Evolutionary conservation across 352 stramenopile species (phyloP), one percentile per base, ranked within the genome.

Genomic region (Phytophthora podocarpi): DNA sequence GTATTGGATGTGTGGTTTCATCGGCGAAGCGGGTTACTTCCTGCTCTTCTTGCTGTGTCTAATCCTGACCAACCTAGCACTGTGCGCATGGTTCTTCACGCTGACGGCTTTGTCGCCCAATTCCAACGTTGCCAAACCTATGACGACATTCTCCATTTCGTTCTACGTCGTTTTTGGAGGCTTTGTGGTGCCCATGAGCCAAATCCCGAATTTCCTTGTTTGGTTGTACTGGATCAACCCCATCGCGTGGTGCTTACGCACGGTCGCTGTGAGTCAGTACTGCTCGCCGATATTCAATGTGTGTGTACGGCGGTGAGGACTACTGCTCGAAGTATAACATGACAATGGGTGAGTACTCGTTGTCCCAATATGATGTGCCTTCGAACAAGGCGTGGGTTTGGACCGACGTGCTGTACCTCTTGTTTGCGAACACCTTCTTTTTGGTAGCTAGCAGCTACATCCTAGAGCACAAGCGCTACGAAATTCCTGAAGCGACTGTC

Each of bases 1-100:
- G 8, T 97, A 97, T 59, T 97, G 84, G 76, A 89, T 96, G 76
- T 74, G 86, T 39, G 85, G 85, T 15, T 76, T 95, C 46, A 64
- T 59, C 46, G 35, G 18, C 11, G 18, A 39, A n/a, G 32, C 21
- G 2, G 43, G 23, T 2, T 42, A 31, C 15, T 58, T 68, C 42
- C 18, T 62, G n/a, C 4, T 68, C 16, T 57, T 64, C 31, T 23
- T 58, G 42, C 11, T 50, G 5, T 39, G 26, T 15, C 31, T 68
- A 12, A 34, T 55, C 2, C 34, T 68, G 23, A 51, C 45, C 13
- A 65, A 59, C 27, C 23, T 59, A 2, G 20, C 35, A 2, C 45
- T 68, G 5, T 51, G 39, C 31, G 52, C 16, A 9, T 68, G 51
- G 30, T 68, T 68, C 41, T 68, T 68, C 49, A 31, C 57, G 13